Base-by-base conservation (phyloP, 306 rosid species). In the Fragaria vesca region DNA sequence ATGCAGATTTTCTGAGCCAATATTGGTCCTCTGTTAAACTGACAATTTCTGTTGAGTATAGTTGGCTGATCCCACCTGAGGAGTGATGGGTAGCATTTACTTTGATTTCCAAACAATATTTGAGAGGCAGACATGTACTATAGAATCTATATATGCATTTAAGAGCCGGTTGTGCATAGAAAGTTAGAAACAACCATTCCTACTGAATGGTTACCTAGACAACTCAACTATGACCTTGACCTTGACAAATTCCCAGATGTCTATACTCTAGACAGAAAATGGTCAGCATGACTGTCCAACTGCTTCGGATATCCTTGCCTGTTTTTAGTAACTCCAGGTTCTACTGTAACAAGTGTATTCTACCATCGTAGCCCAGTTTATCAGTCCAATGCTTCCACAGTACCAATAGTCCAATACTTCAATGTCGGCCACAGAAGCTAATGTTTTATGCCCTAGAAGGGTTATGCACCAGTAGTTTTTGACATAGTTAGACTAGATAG, bases 11-110 rank as follows among this genome's bases (percentile, higher is more conserved):
- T 79, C 50, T 76, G 20, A 52, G 36, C 26, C 62, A 13, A 34
- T 67, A 28, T 52, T 13, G 60, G 32, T 55, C 76, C 71, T 42
- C 54, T 72, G 73, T 26, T 79, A 65, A 66, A 75, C 75, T 66
- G 12, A 77, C 50, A 63, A 71, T 12, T 58, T 60, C 34, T 82
- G 42, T 43, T 18, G 34, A 55, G 18, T 70, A 55, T 11, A 50
- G 42, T 61, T 69, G 57, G 7, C 30, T 24, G 26, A 24, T 24
- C 43, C 48, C 32, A 52, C 74, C 58, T 54, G 68, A 3, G 21
- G 38, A 45, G 1, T 69, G 47, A 18, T 66, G n/a, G 26, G 24
- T 32, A 65, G 46, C 42, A 1, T 66, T 36, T 66, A 38, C 48
- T n/a, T 20, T 47, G 36, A 16, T 36, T 17, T 28, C 24, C 30